phyloP scores from a whole-genome alignment of 2,329 filamentous ascomycete species.

The Sarocladium strictum region DNA sequence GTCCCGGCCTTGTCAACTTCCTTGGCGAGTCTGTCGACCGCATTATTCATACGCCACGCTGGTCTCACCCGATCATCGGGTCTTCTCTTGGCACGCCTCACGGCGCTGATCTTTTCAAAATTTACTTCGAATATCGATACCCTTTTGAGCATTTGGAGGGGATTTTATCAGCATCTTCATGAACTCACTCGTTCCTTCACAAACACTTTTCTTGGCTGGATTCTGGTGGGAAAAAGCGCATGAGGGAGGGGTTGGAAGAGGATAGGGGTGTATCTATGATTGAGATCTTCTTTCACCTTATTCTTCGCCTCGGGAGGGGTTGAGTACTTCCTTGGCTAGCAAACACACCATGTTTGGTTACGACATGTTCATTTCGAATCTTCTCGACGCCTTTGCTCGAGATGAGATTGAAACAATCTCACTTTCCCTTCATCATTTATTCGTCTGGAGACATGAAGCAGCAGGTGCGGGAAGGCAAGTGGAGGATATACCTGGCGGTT shows the following conservation, averaged over 20 bases:
- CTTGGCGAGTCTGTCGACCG: background rate
- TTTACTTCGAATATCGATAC: constrained; percentile 7
- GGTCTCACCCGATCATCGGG: background rate
- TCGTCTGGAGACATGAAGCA: background rate
- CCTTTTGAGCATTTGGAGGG: constrained; percentile 1
- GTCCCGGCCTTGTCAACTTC: background rate
- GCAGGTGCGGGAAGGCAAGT: background rate
- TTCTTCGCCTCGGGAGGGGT: background rate
- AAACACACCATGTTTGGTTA: background rate
- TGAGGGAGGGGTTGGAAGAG: background rate
- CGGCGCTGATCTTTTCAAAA: background rate
- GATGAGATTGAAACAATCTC: background rate
- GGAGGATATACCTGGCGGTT: constrained; percentile 5
- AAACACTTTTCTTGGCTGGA: constrained; percentile 1
- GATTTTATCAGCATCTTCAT: background rate
- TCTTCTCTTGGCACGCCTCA: constrained; percentile 5
- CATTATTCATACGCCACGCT: background rate
- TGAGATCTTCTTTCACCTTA: background rate
- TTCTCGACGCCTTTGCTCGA: background rate
- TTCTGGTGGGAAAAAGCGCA: background rate
- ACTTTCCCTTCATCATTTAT: background rate
- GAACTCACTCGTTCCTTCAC: background rate
- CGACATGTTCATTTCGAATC: background rate
- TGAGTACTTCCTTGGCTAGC: background rate
- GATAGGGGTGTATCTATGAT: background rate